Base-by-base conservation (phyloP, 108 stramenopile genomes). In the Nitzschia putrida region DNA sequence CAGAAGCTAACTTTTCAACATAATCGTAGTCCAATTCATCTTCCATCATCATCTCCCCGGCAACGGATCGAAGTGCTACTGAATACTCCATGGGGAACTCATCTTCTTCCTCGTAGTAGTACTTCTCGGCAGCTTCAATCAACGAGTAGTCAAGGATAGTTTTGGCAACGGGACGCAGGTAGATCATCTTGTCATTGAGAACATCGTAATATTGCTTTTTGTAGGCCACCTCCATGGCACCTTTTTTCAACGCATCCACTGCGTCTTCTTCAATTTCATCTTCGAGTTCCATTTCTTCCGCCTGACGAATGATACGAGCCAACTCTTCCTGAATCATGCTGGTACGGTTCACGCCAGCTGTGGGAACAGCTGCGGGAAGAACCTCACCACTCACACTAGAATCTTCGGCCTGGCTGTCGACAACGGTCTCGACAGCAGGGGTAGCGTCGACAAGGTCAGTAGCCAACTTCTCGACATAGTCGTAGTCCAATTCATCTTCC, bases 201-300 rank as follows among this genome's bases (percentile, higher is more conserved):
- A 55, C 25, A 39, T 68, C 66, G 11, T 54, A 68, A 11, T 64
- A 63, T 23, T 72, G 41, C 37, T 63, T 72, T 39, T 55, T 57
- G 53, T 72, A 72, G 37, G 71, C 71, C 8, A 63, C 38, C n/a
- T 26, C 26, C 23, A 26, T 41, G 40, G 71, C 61, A 0, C 44
- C 71, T 3, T 8, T 53, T 12, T 54, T 39, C 9, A 72, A 20
- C 0, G 71, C 71, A 21, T 63, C 37, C 20, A 63, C 45, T 1
- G 61, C 71, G 25, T 72, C 71, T 6, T 61, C 53, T 54, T 51
- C 47, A 23, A 72, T 49, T 37, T 18, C 40, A 3, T 72, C 61
- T 26, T 63, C 71, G 21, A 76, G 44, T 34, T 76, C 67, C 9
- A 21, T 20, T 61, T 76, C 61, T 50, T 64, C 74, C 16, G 74